These are phyloP conservation scores for Ascochyta clinopodiicola DNA, from an alignment of 2,329 filamentous ascomycete species.

Conservation along the genomic window DNA sequence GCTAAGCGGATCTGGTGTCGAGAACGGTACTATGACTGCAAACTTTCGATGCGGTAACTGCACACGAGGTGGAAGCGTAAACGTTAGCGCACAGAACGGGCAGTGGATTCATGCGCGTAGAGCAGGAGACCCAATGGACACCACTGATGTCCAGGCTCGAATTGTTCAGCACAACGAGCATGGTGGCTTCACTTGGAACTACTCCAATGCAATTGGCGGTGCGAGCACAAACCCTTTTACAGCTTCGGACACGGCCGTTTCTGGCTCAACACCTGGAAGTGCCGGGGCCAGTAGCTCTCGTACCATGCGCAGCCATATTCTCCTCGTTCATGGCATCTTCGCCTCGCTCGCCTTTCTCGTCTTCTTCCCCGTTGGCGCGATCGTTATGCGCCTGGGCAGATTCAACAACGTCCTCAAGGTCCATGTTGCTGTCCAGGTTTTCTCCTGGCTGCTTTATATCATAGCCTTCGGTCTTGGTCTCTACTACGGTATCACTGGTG, in stretches of 20 bases:
- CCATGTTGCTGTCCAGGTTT: constrained; percentile 52
- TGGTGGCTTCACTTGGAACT: constrained; percentile 15
- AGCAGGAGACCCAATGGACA: constrained; percentile 52
- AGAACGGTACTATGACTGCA: constrained; percentile 61
- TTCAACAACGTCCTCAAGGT: constrained; percentile 48
- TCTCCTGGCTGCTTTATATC: constrained; percentile 54
- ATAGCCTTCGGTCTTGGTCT: constrained; percentile 58
- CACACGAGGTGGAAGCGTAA: constrained; percentile 53
- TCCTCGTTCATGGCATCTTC: constrained; percentile 45
- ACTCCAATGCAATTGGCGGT: constrained; percentile 16
- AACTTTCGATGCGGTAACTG: constrained; percentile 61
- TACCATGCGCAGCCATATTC: constrained; percentile 21
- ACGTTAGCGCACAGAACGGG: constrained; percentile 49
- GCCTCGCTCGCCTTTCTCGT: constrained; percentile 46
- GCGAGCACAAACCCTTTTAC: constrained; percentile 16
- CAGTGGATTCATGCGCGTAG: constrained; percentile 57
- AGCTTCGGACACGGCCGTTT: constrained; percentile 6
- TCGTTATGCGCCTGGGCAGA: constrained; percentile 46
- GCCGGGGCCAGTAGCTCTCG: not conserved
- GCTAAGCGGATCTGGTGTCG: constrained; percentile 65
- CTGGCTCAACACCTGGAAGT: constrained; percentile 30
- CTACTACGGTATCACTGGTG: constrained; percentile 51
- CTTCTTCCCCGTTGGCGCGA: constrained; percentile 51
- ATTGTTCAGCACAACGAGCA: constrained; percentile 4
- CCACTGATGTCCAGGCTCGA: constrained; percentile 39